Percentiles rank a stretch among this genome's conserved stretches.
phyloP scores from a whole-genome alignment of 345 rosid species.

The Dipteronia dyeriana region DNA sequence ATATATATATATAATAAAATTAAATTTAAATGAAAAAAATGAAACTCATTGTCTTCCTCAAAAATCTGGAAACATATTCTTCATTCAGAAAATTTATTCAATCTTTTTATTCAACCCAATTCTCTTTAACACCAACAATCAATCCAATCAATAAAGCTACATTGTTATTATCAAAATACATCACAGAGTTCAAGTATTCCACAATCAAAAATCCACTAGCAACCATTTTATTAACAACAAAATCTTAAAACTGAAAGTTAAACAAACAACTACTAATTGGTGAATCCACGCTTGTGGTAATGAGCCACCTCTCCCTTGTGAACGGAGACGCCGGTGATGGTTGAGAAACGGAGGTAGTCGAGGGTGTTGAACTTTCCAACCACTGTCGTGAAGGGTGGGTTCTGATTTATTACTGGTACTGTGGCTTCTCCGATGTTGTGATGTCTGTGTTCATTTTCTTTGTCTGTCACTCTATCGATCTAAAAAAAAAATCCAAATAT shows the following conservation, averaged over 20 bases:
- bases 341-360: constrained; percentile 75
- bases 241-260: constrained; percentile 2
- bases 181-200: neutral
- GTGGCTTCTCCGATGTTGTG: constrained; percentile 89
- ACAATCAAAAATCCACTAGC: neutral
- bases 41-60: too few relatives aligned
- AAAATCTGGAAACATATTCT: too few relatives aligned
- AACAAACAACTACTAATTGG: constrained; percentile 21
- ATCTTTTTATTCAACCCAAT: neutral
- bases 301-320: constrained; percentile 80
- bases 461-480: constrained; percentile 1
- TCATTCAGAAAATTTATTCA: too few relatives aligned
- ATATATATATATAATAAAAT: too few relatives aligned
- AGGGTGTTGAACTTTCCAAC: constrained; percentile 79
- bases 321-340: constrained; percentile 83
- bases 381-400: constrained; percentile 78
- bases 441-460: constrained; percentile 84
- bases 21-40: too few relatives aligned
- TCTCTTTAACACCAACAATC: neutral
- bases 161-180: neutral
- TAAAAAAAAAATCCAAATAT: too few relatives aligned
- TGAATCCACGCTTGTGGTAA: constrained; percentile 53
- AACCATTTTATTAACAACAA: constrained; percentile 14
- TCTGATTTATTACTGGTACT: constrained; percentile 82
- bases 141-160: neutral